These are phyloP conservation scores for Pseudopyricularia cyperi DNA, from an alignment of 2,329 filamentous ascomycete species.

Conservation along the genomic window DNA sequence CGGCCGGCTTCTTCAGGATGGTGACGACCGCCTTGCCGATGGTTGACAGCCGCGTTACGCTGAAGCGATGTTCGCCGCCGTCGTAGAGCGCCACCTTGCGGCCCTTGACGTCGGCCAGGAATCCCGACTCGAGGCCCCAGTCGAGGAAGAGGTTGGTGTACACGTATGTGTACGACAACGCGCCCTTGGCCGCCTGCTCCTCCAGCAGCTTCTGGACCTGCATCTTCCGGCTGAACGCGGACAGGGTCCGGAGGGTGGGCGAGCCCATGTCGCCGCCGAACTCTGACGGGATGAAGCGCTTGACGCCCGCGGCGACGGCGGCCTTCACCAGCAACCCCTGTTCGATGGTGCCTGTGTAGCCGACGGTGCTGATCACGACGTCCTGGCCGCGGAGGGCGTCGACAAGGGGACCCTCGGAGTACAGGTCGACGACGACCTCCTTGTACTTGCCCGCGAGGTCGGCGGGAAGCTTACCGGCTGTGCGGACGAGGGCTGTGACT, in stretches of 20 bases:
- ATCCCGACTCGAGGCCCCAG: constrained; percentile 11
- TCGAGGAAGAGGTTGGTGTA: constrained; percentile 14
- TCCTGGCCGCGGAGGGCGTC: constrained; percentile 33
- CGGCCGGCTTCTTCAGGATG: not conserved
- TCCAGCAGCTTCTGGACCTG: constrained; percentile 20
- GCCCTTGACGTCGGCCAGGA: constrained; percentile 2
- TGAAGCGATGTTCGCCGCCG: constrained; percentile 9
- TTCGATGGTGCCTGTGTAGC: constrained; percentile 21
- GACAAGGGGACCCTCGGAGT: constrained; percentile 22
- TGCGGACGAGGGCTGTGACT: constrained; percentile 1
- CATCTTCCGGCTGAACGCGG: constrained; percentile 22
- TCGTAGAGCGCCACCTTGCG: constrained; percentile 4
- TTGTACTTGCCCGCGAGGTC: not conserved
- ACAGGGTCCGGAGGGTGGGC: constrained; percentile 1
- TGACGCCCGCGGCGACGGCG: constrained; percentile 9
- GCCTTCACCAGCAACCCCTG: constrained; percentile 7
- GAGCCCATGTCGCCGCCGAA: constrained; percentile 10
- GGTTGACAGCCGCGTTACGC: constrained; percentile 10
- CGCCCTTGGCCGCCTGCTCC: constrained; percentile 3
- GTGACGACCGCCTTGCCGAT: constrained; percentile 2
- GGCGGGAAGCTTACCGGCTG: not conserved
- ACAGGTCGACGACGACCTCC: constrained; percentile 19
- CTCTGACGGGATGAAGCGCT: constrained; percentile 11
- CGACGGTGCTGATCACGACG: constrained; percentile 35
- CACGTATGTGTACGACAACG: constrained; percentile 12